phyloP scores from a whole-genome alignment of 2,329 filamentous ascomycete species.

The Colletotrichum sp. region DNA sequence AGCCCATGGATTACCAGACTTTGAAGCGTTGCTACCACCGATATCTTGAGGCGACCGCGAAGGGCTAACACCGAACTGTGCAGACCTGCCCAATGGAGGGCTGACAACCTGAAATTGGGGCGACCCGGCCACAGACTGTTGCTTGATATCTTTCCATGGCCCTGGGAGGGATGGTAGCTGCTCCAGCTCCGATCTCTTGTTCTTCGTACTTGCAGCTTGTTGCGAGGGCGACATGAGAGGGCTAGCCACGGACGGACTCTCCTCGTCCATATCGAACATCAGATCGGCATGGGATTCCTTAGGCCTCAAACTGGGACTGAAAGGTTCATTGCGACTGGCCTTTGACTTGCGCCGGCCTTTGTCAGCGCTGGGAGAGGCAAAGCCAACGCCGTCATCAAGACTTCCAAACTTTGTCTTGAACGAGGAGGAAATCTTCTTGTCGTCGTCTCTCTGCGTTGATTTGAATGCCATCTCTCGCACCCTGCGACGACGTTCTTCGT shows the following conservation, averaged over 20 bases:
- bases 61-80: not conserved
- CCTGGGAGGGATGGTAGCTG: slow-evolving; percentile 32
- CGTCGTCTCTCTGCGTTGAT: slow-evolving; percentile 66
- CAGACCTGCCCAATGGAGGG: not conserved
- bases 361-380: slow-evolving; percentile 46
- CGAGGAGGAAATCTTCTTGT: slow-evolving; percentile 65
- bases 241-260: slow-evolving; percentile 46
- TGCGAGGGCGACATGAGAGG: slow-evolving; percentile 23
- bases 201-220: not conserved
- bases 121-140: slow-evolving; percentile 5
- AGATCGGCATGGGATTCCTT: slow-evolving; percentile 76
- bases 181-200: not conserved
- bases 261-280: slow-evolving; percentile 95
- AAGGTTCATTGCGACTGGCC: slow-evolving; percentile 55
- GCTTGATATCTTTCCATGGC: slow-evolving; percentile 43
- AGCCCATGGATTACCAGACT: slow-evolving; percentile 54
- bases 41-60: slow-evolving; percentile 7
- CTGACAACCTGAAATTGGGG: not conserved
- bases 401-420: slow-evolving; percentile 66
- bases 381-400: slow-evolving; percentile 63
- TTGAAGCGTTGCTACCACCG: not conserved
- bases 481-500: slow-evolving; percentile 71
- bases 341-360: slow-evolving; percentile 53
- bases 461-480: slow-evolving; percentile 80
- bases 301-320: slow-evolving; percentile 71